Evolutionary conservation across 495 filamentous ascomycete genomes (phyloP).

Genomic region (Melanomma pulvis-pyrius): DNA sequence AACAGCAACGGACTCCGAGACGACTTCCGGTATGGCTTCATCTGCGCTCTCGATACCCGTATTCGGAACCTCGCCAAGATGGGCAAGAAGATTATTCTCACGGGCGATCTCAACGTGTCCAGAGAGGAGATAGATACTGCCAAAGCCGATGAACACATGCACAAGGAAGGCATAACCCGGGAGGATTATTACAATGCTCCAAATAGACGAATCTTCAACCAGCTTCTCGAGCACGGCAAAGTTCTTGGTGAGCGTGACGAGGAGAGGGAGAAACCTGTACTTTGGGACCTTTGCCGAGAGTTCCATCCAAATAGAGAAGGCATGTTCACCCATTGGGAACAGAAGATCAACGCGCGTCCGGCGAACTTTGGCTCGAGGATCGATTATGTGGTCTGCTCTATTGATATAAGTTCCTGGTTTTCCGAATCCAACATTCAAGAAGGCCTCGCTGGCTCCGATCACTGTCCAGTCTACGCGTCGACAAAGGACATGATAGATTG

Average conservation of each 20-base stretch:
- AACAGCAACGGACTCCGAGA: slow-evolving; percentile 82
- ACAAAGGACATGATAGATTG: slow-evolving; percentile 64
- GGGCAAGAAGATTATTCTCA: slow-evolving; percentile 81
- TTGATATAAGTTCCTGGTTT: slow-evolving; percentile 83
- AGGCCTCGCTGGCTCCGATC: slow-evolving; percentile 92
- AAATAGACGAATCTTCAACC: slow-evolving; percentile 82
- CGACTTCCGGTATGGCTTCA: slow-evolving; percentile 78
- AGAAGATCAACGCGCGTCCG: slow-evolving; percentile 81
- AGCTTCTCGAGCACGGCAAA: slow-evolving; percentile 71
- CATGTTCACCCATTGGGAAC: slow-evolving; percentile 98
- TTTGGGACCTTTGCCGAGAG: slow-evolving; percentile 84
- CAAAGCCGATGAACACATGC: slow-evolving; percentile 65
- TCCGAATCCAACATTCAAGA: slow-evolving; percentile 90
- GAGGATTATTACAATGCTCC: slow-evolving; percentile 74
- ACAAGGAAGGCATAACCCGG: slow-evolving; percentile 66
- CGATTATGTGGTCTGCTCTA: slow-evolving; percentile 86
- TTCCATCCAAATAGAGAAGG: slow-evolving; percentile 78
- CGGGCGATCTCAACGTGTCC: slow-evolving; percentile 90
- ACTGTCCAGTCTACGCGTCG: slow-evolving; percentile 89
- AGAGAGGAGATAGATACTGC: slow-evolving; percentile 74
- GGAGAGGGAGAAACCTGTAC: slow-evolving; percentile 70
- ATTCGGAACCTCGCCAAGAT: slow-evolving; percentile 79
- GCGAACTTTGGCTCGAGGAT: slow-evolving; percentile 91
- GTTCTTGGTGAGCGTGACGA: slow-evolving; percentile 71
- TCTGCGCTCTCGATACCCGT: slow-evolving; percentile 76